Evolutionary conservation across 352 stramenopile species (phyloP).

Genomic region (Plasmopara muralis): DNA sequence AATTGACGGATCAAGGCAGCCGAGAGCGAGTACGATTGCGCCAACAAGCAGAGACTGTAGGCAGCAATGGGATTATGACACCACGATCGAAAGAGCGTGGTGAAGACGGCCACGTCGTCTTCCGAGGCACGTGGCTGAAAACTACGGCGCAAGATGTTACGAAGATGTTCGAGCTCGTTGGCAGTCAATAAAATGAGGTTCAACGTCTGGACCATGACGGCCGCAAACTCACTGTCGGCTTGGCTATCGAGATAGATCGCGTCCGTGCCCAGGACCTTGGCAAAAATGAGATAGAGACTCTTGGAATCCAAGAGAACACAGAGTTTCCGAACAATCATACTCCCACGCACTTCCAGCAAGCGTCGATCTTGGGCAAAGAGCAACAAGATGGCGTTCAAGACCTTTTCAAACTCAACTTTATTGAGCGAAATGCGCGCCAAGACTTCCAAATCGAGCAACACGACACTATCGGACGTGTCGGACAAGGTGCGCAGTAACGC

Average conservation of each 20-base stretch:
- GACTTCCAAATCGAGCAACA: constrained; percentile 95
- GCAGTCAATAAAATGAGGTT: constrained; percentile 99
- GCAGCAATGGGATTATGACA: constrained; percentile 96
- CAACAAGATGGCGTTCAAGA: constrained; percentile 92
- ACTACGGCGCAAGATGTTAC: constrained; percentile 68
- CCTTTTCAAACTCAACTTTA: constrained; percentile 87
- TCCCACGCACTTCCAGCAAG: constrained; percentile 91
- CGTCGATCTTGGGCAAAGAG: constrained; percentile 89
- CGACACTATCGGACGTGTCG: constrained; percentile 94
- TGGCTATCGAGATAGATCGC: constrained; percentile 37
- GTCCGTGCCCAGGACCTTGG: constrained; percentile 88
- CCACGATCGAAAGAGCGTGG: constrained; percentile 88
- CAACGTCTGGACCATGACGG: constrained; percentile 98
- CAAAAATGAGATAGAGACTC: constrained; percentile 97
- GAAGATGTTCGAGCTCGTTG: constrained; percentile 91
- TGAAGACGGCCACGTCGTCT: constrained; percentile 81
- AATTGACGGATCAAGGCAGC: constrained; percentile 95
- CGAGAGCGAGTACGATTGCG: constrained; percentile 97
- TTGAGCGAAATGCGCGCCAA: constrained; percentile 93
- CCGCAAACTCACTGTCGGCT: constrained; percentile 92
- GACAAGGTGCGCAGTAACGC: constrained; percentile 95
- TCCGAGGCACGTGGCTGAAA: constrained; percentile 63
- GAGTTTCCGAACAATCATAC: constrained; percentile 97
- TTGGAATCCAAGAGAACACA: constrained; percentile 96
- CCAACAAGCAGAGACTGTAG: constrained; percentile 97